Evolutionary conservation across 257 asterid genomes (phyloP).

Genomic region (Forsythia viridissima): DNA sequence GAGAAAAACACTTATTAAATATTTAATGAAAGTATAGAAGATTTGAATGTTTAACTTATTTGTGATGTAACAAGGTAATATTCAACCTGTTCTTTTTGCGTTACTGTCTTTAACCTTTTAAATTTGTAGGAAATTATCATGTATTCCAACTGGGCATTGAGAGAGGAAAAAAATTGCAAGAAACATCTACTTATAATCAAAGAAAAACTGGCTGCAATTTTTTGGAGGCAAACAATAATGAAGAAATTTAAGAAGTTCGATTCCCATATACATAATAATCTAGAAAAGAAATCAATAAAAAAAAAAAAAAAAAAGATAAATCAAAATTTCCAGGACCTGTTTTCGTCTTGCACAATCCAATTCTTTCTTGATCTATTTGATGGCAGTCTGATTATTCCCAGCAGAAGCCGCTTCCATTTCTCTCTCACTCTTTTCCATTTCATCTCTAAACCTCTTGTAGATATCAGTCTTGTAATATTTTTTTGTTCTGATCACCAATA

Average conservation of each 20-base stretch:
- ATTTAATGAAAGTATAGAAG: too few species aligned
- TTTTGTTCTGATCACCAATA: conserved; percentile 32
- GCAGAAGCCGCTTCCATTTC: neutral
- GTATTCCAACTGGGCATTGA: too few species aligned
- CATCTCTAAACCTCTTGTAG: conserved; percentile 36
- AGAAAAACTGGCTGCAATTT: neutral
- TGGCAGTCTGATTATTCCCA: neutral
- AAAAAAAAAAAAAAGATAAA: neutral
- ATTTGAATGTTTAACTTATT: too few species aligned
- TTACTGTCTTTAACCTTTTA: too few species aligned
- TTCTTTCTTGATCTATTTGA: neutral
- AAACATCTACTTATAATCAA: too few species aligned
- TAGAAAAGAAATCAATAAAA: neutral
- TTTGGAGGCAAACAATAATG: neutral
- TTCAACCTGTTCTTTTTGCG: too few species aligned
- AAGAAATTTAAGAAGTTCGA: neutral
- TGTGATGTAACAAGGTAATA: too few species aligned
- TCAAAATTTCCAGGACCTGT: too few species aligned
- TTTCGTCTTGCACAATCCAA: neutral
- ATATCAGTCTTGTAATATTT: conserved; percentile 37
- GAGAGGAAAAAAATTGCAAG: too few species aligned
- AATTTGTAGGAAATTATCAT: too few species aligned
- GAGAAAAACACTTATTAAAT: too few species aligned
- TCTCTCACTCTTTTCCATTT: conserved; percentile 28
- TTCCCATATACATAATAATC: neutral